Conservation (phyloP, 2,329 filamentous ascomycete genomes). For the Xylariales sp. region DNA sequence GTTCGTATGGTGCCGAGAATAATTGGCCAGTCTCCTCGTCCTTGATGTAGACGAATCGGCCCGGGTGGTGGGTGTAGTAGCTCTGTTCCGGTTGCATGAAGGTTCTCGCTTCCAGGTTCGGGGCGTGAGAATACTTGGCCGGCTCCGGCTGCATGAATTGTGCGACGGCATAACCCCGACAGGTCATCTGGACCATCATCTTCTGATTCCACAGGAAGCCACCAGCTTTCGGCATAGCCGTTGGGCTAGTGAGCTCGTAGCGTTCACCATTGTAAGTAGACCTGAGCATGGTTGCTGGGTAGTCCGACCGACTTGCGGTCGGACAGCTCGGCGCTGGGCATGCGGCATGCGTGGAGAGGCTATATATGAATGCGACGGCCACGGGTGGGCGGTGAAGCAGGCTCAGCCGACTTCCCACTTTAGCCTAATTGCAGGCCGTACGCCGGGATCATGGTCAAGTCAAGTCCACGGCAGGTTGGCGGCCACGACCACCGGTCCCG, state of each 20-base stretch:
- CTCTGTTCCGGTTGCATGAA: conserved; percentile 59
- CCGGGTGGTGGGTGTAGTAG: conserved; percentile 55
- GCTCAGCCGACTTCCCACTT: conserved; percentile 3
- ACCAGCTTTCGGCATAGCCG: conserved; percentile 49
- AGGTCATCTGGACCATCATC: conserved; percentile 58
- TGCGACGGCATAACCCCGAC: conserved; percentile 52
- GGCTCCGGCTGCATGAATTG: conserved; percentile 60
- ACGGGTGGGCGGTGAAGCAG: background rate
- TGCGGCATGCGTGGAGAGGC: background rate
- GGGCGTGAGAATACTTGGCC: conserved; percentile 54
- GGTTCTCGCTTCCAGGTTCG: conserved; percentile 52
- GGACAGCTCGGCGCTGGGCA: background rate
- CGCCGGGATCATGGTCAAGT: background rate
- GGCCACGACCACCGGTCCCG: too few relatives aligned
- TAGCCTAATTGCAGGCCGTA: conserved; percentile 6
- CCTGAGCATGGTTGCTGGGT: conserved; percentile 1
- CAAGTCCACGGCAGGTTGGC: too few relatives aligned
- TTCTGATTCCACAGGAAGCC: conserved; percentile 56
- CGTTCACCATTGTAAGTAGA: conserved; percentile 44
- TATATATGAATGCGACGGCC: background rate
- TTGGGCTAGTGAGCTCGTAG: conserved; percentile 52
- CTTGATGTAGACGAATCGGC: conserved; percentile 55
- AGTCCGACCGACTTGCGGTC: background rate
- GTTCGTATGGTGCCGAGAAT: conserved; percentile 53
- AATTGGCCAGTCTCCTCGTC: conserved; percentile 46